Base-by-base conservation (phyloP, 164 flowering plant genomes). In the Euptelea pleiosperma region DNA sequence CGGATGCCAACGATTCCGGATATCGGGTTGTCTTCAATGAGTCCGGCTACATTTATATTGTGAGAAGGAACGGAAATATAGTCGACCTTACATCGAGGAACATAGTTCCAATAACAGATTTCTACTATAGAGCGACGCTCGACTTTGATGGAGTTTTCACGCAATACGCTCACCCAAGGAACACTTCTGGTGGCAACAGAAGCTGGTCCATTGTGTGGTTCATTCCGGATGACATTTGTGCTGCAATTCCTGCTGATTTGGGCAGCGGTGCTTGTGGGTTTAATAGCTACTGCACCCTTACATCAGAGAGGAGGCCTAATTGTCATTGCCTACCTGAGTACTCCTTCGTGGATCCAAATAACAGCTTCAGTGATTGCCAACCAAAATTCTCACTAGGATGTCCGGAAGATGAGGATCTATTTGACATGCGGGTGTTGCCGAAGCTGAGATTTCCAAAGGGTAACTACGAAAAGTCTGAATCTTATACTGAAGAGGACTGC, bases 251-350 rank as follows among this genome's bases (percentile, higher is more conserved):
- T 0, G 39, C 2, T 3, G 15, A 8, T 0, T 12, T 22, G 10
- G 86, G 77, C 0, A 60, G 78, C 30, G 82, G 80, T 10, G 66
- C 67, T 28, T 83, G 89, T 57, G 89, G 85, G 21, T 74, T 52
- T 56, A 79, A 80, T 44, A 78, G 75, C 64, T 71, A 70, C 31
- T 83, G 88, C 47, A 58, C 10, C 1, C 41, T 73, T 2, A 62
- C 52, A 26, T 45, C 46, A 8, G 51, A 68, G 5, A 19, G 29
- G 24, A 65, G 68, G 34, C 69, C 78, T 9, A 44, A 0, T 4
- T 81, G 88, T 55, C 10, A 40, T 0, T 84, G 86, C 59, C 80
- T 81, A 11, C 37, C 43, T 2, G 64, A 73, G n/a, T 82, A 72
- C 51, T 30, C 57, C n/a, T 51, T 70, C n/a, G 2, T 74, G 5